Conservation (phyloP, 164 flowering plant species). For the Euptelea pleiosperma region DNA sequence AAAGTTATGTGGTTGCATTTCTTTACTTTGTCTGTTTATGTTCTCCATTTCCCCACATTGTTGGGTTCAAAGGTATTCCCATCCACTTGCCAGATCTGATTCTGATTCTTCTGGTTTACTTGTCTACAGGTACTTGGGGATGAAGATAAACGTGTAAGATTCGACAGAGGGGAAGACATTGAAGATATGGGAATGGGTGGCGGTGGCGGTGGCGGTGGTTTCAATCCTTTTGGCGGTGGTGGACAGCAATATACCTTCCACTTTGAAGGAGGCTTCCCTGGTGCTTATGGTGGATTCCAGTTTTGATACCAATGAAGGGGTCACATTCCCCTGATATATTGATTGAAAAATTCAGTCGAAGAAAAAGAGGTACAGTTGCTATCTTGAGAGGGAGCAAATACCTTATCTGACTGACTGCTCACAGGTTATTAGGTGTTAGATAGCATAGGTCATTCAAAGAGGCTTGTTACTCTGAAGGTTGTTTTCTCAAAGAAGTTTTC, state of each 20-base stretch:
- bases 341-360: not conserved
- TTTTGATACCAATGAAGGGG: conserved; percentile 28
- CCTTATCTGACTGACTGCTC: conserved; percentile 22
- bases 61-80: not conserved
- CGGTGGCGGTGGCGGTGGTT: conserved; percentile 63
- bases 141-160: conserved; percentile 83
- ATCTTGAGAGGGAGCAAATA: conserved; percentile 7
- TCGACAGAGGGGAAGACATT: conserved; percentile 86
- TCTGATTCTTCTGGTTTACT: conserved; percentile 2
- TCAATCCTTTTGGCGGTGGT: conserved; percentile 77
- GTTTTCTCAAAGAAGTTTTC: conserved; percentile 19
- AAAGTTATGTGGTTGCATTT: not conserved
- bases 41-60: no score
- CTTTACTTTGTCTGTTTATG: not conserved
- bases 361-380: not conserved
- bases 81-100: conserved; percentile 1
- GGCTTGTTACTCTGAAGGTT: conserved; percentile 11
- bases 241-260: conserved; percentile 80
- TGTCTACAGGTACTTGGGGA: conserved; percentile 71
- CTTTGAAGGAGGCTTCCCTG: conserved; percentile 64
- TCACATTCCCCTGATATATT: not conserved
- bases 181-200: conserved; percentile 77
- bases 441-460: conserved; percentile 9
- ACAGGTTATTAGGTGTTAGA: conserved; percentile 13
- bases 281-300: conserved; percentile 57